Conservation (phyloP, 2,329 filamentous ascomycete genomes). For the Epichloe hybrida region DNA sequence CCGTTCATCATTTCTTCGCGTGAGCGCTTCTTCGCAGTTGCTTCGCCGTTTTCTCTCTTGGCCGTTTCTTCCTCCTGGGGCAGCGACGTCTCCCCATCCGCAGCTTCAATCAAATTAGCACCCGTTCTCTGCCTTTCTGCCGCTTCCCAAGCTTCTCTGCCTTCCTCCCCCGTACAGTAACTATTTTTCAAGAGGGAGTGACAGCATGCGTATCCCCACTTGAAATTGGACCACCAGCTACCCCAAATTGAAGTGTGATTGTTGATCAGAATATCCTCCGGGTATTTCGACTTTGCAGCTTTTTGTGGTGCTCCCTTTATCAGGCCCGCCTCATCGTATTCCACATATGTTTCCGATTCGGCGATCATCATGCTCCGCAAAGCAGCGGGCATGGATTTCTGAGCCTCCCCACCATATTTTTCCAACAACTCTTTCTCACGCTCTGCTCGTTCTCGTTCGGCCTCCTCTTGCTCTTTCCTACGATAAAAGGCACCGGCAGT, state of each 20-base stretch:
- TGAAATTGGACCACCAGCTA: slow-evolving; percentile 92
- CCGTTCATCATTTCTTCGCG: slow-evolving; percentile 67
- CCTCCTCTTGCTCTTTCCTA: slow-evolving; percentile 66
- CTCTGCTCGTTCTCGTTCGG: slow-evolving; percentile 52
- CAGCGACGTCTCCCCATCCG: slow-evolving; percentile 14
- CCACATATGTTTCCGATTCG: slow-evolving; percentile 77
- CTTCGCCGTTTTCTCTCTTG: slow-evolving; percentile 18
- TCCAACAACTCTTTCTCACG: slow-evolving; percentile 59
- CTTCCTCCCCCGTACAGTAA: slow-evolving; percentile 84
- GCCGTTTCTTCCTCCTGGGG: slow-evolving; percentile 14
- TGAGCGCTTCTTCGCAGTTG: slow-evolving; percentile 52
- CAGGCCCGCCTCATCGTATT: slow-evolving; percentile 82
- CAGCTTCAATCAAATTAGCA: slow-evolving; percentile 24
- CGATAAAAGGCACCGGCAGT: slow-evolving; percentile 79
- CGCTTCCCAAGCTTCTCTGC: slow-evolving; percentile 67
- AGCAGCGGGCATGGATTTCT: slow-evolving; percentile 40
- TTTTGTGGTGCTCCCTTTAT: slow-evolving; percentile 78
- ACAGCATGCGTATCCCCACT: slow-evolving; percentile 94
- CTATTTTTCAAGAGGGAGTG: slow-evolving; percentile 91
- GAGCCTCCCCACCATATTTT: slow-evolving; percentile 64
- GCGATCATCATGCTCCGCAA: slow-evolving; percentile 55
- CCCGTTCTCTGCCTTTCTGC: slow-evolving; percentile 49
- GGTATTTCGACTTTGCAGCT: slow-evolving; percentile 76
- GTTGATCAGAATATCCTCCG: slow-evolving; percentile 74
- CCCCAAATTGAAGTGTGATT: slow-evolving; percentile 93